These are phyloP conservation scores for Candida nanaspora DNA, from an alignment of 805 yeast genomes.

Conservation along the genomic window DNA sequence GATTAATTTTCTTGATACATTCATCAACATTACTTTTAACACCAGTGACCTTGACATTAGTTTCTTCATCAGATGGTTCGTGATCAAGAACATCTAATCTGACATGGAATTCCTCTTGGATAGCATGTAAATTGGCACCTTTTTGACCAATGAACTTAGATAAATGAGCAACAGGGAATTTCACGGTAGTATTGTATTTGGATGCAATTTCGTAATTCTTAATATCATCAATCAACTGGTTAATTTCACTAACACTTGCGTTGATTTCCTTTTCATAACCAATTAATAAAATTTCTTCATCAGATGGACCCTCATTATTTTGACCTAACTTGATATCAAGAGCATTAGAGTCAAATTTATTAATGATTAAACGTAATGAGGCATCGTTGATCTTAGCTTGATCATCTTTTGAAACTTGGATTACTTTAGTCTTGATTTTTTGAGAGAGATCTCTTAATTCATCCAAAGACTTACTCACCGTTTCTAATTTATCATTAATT, in stretches of 20 bases:
- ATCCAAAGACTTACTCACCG: constrained; percentile 48
- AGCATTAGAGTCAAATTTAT: constrained; percentile 22
- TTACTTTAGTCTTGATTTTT: constrained; percentile 40
- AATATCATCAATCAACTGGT: constrained; percentile 41
- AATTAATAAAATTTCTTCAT: constrained; percentile 53
- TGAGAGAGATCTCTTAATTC: constrained; percentile 51
- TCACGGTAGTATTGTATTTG: constrained; percentile 37
- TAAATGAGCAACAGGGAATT: constrained; percentile 60
- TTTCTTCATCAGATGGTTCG: constrained; percentile 25
- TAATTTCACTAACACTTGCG: constrained; percentile 45
- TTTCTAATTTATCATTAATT: constrained; percentile 43
- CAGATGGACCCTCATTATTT: constrained; percentile 28
- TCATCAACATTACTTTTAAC: constrained; percentile 70
- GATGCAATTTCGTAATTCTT: constrained; percentile 31
- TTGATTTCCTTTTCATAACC: constrained; percentile 65
- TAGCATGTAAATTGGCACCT: constrained; percentile 64
- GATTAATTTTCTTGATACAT: constrained; percentile 51
- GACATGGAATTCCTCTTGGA: constrained; percentile 70
- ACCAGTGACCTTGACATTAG: constrained; percentile 63
- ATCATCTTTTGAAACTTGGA: constrained; percentile 44
- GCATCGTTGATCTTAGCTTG: constrained; percentile 55
- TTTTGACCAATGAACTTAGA: constrained; percentile 85
- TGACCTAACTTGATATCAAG: constrained; percentile 45
- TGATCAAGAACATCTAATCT: constrained; percentile 62
- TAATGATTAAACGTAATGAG: constrained; percentile 36